A percentile compares a stretch with the other conserved stretches of the same genome.
phyloP scores from a whole-genome alignment of 2,329 filamentous ascomycete genomes.

The Xylaria sp. region DNA sequence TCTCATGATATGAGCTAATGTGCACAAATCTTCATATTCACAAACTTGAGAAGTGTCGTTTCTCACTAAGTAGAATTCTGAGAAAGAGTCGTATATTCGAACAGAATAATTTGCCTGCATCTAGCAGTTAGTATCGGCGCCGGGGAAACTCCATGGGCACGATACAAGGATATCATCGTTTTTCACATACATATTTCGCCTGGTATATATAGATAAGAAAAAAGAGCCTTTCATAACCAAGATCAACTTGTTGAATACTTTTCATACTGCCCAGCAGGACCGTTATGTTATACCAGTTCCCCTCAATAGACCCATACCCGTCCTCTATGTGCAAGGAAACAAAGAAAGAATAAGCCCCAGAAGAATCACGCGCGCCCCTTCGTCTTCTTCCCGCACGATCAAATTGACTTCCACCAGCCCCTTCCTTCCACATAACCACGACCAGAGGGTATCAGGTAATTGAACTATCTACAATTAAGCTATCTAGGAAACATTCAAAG shows the following conservation, averaged over 20 bases:
- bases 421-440: conserved; percentile 37
- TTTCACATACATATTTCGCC: background rate
- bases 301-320: conserved; percentile 21
- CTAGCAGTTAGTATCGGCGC: background rate
- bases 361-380: conserved; percentile 27
- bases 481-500: conserved; percentile 34
- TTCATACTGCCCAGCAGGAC: conserved; percentile 46
- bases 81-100: background rate
- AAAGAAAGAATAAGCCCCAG: conserved; percentile 15
- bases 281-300: conserved; percentile 30
- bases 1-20: background rate
- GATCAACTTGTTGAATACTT: conserved; percentile 33
- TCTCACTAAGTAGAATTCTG: background rate
- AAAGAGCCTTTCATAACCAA: conserved; percentile 16
- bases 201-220: conserved; percentile 3
- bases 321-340: conserved; percentile 25
- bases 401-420: conserved; percentile 12
- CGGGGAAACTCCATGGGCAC: background rate
- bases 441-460: conserved; percentile 48
- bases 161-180: conserved; percentile 1
- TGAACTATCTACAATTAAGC: conserved; percentile 51
- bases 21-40: background rate
- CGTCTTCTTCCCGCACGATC: conserved; percentile 23
- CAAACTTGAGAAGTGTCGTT: background rate
- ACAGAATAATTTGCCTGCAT: background rate